Evolutionary conservation across 2,329 filamentous ascomycete species (phyloP), one percentile per base, ranked within the genome.

Genomic region (Fusarium pseudograminearum): DNA sequence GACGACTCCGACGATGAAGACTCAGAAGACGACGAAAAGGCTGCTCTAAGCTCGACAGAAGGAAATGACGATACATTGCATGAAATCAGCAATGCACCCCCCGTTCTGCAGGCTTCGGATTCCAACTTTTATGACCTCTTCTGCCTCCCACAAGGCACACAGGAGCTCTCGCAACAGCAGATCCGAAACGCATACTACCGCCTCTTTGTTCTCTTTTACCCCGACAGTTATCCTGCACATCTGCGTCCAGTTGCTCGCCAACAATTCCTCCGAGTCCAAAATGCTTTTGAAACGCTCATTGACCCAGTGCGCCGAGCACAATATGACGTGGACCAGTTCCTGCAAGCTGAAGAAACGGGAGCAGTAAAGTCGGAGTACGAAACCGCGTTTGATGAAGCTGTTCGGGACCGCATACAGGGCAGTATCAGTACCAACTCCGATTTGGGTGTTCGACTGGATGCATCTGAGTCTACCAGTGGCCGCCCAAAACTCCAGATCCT

Each of bases 201-300:
- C 10, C 77, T 84, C 18, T 80, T 82, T 44, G 77, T 80, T 46
- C 76, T 84, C 36, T 80, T 86, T 55, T 81, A 84, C 62, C 80
- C 81, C 10, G 80, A 82, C 31, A 77, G 74, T 48, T 81, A 84
- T 61, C 80, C 83, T 4, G 72, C 78, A 11, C 73, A 80, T 33
- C 74, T 81, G 50, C 80, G 78, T 36, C 77, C 77, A 33, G 69
- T 79, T 36, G 83, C 83, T 24, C 78, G 78, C 15, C 73, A 73
- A 24, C 82, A 84, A 67, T 81, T 85, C 48, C 73, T 77, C 14
- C 74, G 77, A 40, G 78, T 82, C 5, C 80, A 84, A 57, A 73
- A 75, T 15, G 84, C 83, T 10, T 85, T 84, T 48, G 84, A 85
- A 73, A 82, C 80, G 3, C 77, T 86, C n/a, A 79, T 83, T 47